phyloP scores from a whole-genome alignment of 78 protist genomes.

The Pigoraptor vietnamica region DNA sequence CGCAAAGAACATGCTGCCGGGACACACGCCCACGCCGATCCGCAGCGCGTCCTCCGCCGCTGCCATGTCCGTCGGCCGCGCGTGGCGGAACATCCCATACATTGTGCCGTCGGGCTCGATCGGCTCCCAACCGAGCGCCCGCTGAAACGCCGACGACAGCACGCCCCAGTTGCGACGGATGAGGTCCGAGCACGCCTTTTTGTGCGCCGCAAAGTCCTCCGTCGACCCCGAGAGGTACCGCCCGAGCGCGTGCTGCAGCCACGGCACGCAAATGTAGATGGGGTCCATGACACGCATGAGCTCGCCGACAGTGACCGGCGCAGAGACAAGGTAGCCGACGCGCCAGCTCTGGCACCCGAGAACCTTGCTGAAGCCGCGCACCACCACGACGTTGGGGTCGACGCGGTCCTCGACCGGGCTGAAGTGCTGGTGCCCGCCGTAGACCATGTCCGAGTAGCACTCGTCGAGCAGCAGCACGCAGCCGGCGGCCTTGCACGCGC shows the following conservation, averaged over 20 bases:
- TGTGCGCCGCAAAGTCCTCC: slow-evolving; percentile 25
- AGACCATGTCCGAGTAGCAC: slow-evolving; percentile 36
- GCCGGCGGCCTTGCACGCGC: neutral
- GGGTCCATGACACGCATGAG: slow-evolving; percentile 30
- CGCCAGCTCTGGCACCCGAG: slow-evolving; percentile 37
- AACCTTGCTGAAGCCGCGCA: slow-evolving; percentile 25
- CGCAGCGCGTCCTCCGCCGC: slow-evolving; percentile 7
- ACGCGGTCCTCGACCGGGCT: neutral
- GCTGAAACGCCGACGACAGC: neutral
- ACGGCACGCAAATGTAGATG: slow-evolving; percentile 30
- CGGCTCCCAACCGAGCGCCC: slow-evolving; percentile 21
- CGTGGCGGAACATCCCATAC: slow-evolving; percentile 32
- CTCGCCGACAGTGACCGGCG: neutral
- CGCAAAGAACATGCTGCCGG: slow-evolving; percentile 25
- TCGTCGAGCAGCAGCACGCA: slow-evolving; percentile 13
- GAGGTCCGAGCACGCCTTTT: neutral
- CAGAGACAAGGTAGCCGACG: slow-evolving; percentile 14
- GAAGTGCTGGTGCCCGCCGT: neutral
- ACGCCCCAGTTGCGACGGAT: slow-evolving; percentile 22
- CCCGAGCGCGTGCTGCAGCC: slow-evolving; percentile 35
- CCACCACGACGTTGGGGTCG: neutral
- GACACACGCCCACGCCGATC: slow-evolving; percentile 31
- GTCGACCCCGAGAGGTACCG: neutral
- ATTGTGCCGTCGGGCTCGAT: slow-evolving; percentile 25
- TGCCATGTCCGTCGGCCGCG: slow-evolving; percentile 15